These are phyloP conservation scores for Pyrus betulifolia DNA, from an alignment of 306 rosid species.

Conservation along the genomic window DNA sequence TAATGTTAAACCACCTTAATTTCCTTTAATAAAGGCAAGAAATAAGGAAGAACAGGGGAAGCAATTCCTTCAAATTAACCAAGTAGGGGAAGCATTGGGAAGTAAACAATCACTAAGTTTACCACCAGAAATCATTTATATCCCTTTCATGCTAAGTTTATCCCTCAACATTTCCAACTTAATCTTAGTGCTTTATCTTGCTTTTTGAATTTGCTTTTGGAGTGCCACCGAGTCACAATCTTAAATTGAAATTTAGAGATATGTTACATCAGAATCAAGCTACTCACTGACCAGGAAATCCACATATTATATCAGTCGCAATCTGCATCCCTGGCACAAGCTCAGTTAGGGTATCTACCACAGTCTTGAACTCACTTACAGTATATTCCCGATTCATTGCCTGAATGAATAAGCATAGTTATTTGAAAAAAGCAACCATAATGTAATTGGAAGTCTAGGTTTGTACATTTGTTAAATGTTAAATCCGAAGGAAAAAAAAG, in stretches of 20 bases:
- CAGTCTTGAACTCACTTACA: slow-evolving; percentile 81
- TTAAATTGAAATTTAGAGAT: not conserved
- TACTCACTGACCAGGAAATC: slow-evolving; percentile 90
- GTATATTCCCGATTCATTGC: slow-evolving; percentile 98
- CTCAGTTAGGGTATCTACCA: slow-evolving; percentile 84
- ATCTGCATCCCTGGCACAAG: slow-evolving; percentile 98
- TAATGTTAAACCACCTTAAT: not conserved
- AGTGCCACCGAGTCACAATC: not conserved
- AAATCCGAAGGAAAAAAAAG: not conserved
- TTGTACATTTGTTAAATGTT: not conserved
- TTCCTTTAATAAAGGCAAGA: not conserved
- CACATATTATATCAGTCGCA: slow-evolving; percentile 97
- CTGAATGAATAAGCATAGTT: slow-evolving; percentile 43
- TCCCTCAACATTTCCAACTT: not conserved
- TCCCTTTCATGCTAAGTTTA: not conserved
- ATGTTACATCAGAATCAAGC: not conserved
- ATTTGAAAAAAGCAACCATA: slow-evolving; percentile 1
- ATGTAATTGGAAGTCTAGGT: slow-evolving; percentile 6
- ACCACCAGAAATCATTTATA: not conserved
- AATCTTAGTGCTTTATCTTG: not conserved
- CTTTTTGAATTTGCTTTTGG: not conserved
- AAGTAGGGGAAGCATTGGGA: not conserved
- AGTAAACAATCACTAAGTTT: not conserved
- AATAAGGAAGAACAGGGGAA: not conserved
- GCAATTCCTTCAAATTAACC: not conserved